Evolutionary conservation across 2,329 filamentous ascomycete species (phyloP).

Genomic region (Aplosporella prunicola): DNA sequence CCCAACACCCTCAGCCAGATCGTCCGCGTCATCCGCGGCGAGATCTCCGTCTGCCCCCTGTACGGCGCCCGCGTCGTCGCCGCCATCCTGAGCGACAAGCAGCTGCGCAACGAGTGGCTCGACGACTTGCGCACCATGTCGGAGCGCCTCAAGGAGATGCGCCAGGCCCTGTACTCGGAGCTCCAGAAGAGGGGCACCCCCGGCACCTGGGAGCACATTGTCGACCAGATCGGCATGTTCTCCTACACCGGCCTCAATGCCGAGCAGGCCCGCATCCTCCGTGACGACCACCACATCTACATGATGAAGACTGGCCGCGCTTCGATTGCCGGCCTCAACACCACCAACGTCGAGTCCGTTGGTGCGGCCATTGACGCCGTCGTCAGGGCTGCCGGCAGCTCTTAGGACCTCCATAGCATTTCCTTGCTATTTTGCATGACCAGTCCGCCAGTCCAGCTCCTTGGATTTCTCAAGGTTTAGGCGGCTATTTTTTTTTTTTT

Average conservation of each 20-base stretch:
- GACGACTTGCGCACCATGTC: constrained; percentile 27
- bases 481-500: too few species aligned
- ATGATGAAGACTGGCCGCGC: constrained; percentile 26
- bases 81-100: constrained; percentile 17
- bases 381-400: constrained; percentile 8
- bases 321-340: constrained; percentile 18
- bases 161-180: constrained; percentile 17
- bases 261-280: constrained; percentile 23
- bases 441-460: too few species aligned
- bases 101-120: constrained; percentile 21
- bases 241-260: constrained; percentile 27
- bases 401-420: too few species aligned
- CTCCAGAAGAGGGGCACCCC: constrained; percentile 18
- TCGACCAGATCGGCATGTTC: constrained; percentile 34
- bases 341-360: constrained; percentile 9
- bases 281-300: constrained; percentile 28
- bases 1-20: constrained; percentile 2
- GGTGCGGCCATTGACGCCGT: constrained; percentile 13
- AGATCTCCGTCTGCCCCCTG: constrained; percentile 20
- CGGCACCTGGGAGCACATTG: constrained; percentile 25
- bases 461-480: too few species aligned
- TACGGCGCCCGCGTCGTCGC: constrained; percentile 25
- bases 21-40: constrained; percentile 17
- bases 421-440: too few species aligned
- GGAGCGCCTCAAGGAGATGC: constrained; percentile 25